phyloP scores from a whole-genome alignment of 2,329 filamentous ascomycete species.

The Trichophyton mentagrophytes region DNA sequence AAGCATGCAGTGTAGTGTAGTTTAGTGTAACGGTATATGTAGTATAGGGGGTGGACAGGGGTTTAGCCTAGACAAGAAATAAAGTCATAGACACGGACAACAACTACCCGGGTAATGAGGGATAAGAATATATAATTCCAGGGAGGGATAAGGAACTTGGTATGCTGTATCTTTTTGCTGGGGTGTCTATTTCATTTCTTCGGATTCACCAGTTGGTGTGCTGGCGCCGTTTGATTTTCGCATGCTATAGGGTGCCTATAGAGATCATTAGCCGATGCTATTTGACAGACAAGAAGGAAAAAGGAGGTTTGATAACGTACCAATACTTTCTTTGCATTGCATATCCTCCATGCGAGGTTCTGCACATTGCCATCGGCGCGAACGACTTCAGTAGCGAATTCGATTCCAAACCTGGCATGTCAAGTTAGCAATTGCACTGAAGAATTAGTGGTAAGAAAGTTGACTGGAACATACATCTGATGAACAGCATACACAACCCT shows the following conservation, averaged over 20 bases:
- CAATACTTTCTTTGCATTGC: constrained; percentile 88
- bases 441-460: not conserved
- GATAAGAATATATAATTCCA: not conserved
- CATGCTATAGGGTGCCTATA: constrained; percentile 59
- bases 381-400: constrained; percentile 86
- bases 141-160: not conserved
- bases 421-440: not conserved
- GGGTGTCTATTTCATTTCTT: not conserved
- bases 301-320: constrained; percentile 40
- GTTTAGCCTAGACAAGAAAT: no score
- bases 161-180: not conserved
- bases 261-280: not conserved
- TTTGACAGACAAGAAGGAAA: not conserved
- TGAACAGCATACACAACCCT: constrained; percentile 87
- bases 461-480: constrained; percentile 56
- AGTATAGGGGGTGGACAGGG: no score
- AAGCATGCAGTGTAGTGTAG: not conserved
- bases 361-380: constrained; percentile 79
- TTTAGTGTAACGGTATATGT: not conserved
- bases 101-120: not conserved
- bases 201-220: constrained; percentile 38
- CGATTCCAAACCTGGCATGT: constrained; percentile 62
- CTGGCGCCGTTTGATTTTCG: constrained; percentile 50
- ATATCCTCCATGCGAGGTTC: constrained; percentile 88
- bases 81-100: not conserved